phyloP scores from a whole-genome alignment of 225 moss, liverwort and hornwort species.

The Physcomitrellopsis africana region DNA sequence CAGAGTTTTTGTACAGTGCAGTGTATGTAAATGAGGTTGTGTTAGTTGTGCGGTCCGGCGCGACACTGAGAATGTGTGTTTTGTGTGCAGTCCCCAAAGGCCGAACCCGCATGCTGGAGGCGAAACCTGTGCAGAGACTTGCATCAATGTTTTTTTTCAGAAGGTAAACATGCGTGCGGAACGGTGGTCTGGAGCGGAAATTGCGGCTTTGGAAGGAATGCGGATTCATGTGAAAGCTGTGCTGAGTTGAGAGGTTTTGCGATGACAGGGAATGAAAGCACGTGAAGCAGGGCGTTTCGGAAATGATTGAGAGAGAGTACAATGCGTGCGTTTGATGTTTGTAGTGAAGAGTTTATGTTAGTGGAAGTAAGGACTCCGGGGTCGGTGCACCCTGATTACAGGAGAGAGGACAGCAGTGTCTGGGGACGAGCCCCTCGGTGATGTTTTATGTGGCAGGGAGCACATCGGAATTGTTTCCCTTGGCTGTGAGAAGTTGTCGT shows the following conservation, averaged over 20 bases:
- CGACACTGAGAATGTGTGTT: conserved; percentile 22
- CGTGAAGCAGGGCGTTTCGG: no score
- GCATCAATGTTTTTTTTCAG: conserved; percentile 78
- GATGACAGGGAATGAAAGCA: no score
- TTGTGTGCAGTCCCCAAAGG: conserved; percentile 81
- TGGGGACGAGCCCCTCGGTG: conserved; percentile 26
- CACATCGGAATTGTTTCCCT: conserved; percentile 26
- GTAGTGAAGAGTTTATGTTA: background rate
- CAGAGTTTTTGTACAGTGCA: conserved; percentile 1
- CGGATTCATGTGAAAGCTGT: no score
- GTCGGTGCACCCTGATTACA: conserved; percentile 24
- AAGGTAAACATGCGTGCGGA: conserved; percentile 59
- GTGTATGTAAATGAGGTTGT: conserved; percentile 16
- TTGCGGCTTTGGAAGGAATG: background rate
- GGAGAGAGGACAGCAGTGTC: conserved; percentile 21
- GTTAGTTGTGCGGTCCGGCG: conserved; percentile 9
- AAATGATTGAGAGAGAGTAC: no score
- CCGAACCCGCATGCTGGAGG: conserved; percentile 91
- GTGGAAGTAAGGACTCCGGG: conserved; percentile 1
- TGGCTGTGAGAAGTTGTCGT: conserved; percentile 27
- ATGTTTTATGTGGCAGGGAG: conserved; percentile 27
- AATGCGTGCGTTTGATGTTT: background rate
- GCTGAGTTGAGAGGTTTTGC: no score
- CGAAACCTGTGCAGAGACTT: conserved; percentile 93
- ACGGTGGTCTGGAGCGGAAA: conserved; percentile 5